A percentile compares a stretch with the other conserved stretches of the same genome.
Conservation (phyloP, 768 basidiomycete species). For the Russula lepida region DNA sequence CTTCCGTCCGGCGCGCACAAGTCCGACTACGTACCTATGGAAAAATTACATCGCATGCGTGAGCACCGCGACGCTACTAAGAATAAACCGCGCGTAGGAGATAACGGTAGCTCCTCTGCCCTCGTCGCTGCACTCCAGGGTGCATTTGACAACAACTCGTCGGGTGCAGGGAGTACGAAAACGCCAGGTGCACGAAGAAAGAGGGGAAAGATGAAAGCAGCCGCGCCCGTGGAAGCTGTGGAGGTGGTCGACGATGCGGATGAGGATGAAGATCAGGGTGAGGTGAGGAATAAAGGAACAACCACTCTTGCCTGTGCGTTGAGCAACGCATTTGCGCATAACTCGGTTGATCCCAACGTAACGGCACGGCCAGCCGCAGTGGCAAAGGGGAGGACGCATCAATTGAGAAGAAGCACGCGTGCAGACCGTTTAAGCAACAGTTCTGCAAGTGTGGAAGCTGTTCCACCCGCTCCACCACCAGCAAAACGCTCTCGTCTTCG, state of each 20-base stretch:
- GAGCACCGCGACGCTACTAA: background rate
- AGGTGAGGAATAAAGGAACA: background rate
- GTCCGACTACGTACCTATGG: background rate
- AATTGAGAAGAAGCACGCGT: background rate
- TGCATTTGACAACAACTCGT: conserved; percentile 6
- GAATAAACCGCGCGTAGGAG: background rate
- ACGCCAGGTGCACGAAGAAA: background rate
- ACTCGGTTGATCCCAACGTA: conserved; percentile 4
- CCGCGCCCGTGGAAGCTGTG: background rate
- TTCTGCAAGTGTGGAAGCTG: background rate
- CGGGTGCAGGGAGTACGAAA: background rate
- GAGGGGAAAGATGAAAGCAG: background rate
- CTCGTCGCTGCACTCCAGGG: background rate
- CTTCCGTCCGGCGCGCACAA: background rate
- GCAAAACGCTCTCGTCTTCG: background rate
- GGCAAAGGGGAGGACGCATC: background rate
- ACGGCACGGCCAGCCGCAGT: background rate
- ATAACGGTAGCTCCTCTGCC: background rate
- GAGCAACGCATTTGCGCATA: conserved; percentile 1
- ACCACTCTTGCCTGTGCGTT: background rate
- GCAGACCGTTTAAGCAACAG: background rate
- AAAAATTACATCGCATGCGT: background rate
- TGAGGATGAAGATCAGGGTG: background rate
- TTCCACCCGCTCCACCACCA: background rate
- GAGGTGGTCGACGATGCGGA: background rate